Percentiles rank a stretch among this genome's conserved stretches.
Conservation (phyloP, 2,329 filamentous ascomycete genomes). For the Zymoseptoria crescenta region DNA sequence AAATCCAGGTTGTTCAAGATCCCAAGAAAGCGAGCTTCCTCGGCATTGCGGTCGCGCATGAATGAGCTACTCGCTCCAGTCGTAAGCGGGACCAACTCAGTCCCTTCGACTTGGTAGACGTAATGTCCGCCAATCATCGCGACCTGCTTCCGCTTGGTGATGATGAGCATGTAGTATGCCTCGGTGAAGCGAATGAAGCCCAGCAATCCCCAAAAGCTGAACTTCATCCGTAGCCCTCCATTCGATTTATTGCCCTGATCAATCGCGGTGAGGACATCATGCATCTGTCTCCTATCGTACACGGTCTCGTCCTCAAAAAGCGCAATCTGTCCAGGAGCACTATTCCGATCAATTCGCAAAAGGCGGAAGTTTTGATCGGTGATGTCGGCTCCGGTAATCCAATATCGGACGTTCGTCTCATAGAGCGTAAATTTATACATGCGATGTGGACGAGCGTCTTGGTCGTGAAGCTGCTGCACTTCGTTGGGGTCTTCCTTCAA, state of each 20-base stretch:
- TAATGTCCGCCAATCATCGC: conserved; percentile 96
- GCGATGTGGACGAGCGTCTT: conserved; percentile 19
- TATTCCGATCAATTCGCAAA: conserved; percentile 87
- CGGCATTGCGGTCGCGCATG: conserved; percentile 74
- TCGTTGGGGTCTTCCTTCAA: conserved; percentile 12
- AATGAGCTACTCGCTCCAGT: conserved; percentile 58
- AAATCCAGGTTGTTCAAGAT: conserved; percentile 90
- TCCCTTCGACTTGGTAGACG: conserved; percentile 89
- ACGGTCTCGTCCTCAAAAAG: conserved; percentile 92
- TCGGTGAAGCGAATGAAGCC: conserved; percentile 96
- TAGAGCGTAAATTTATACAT: conserved; percentile 99
- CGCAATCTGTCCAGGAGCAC: conserved; percentile 67
- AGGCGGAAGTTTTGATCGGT: conserved; percentile 84
- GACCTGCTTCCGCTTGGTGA: conserved; percentile 92
- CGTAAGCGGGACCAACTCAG: conserved; percentile 81
- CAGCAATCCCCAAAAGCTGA: conserved; percentile 84
- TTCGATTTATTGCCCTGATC: conserved; percentile 89
- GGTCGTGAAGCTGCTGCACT: conserved; percentile 10
- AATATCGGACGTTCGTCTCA: conserved; percentile 87
- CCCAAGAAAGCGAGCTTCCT: conserved; percentile 79
- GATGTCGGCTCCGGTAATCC: conserved; percentile 87
- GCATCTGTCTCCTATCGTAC: conserved; percentile 88
- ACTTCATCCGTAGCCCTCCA: conserved; percentile 81
- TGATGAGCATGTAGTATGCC: conserved; percentile 92
- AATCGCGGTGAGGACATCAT: conserved; percentile 83